These are phyloP conservation scores for Fistulifera pelliculosa DNA, from an alignment of 108 stramenopile species.

Conservation along the genomic window DNA sequence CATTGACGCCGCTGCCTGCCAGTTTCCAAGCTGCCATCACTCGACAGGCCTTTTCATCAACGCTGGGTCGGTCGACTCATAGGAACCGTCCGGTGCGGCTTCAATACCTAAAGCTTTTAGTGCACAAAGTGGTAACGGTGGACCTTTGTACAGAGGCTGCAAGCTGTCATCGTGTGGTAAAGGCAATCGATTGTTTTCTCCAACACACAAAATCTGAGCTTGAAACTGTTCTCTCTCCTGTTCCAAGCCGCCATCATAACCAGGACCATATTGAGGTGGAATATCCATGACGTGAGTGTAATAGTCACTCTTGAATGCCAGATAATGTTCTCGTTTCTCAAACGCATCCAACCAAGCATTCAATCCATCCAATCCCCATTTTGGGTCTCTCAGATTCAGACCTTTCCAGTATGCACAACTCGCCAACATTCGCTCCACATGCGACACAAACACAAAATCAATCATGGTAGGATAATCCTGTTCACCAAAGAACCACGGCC, in stretches of 20 bases:
- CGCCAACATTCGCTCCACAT: conserved; percentile 88
- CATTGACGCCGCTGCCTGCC: conserved; percentile 46
- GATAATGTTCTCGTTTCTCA: conserved; percentile 70
- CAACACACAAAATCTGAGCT: conserved; percentile 41
- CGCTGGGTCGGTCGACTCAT: conserved; percentile 38
- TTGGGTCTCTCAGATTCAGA: conserved; percentile 55
- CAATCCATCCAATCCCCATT: conserved; percentile 47
- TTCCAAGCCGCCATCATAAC: conserved; percentile 72
- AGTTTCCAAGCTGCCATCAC: conserved; percentile 79
- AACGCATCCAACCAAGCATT: conserved; percentile 89
- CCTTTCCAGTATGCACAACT: conserved; percentile 89
- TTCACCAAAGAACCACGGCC: conserved; percentile 89
- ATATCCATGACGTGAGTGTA: conserved; percentile 75
- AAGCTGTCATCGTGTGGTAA: conserved; percentile 60
- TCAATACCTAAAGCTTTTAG: conserved; percentile 45
- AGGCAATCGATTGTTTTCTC: conserved; percentile 57
- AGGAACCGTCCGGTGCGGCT: conserved; percentile 52
- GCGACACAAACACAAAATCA: conserved; percentile 85
- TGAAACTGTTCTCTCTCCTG: conserved; percentile 36
- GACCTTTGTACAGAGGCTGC: conserved; percentile 68
- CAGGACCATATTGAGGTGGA: conserved; percentile 38
- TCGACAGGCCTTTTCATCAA: conserved; percentile 54
- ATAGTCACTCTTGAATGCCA: conserved; percentile 73
- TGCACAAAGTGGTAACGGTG: conserved; percentile 62
- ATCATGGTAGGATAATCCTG: conserved; percentile 83